A percentile compares a stretch with the other conserved stretches of the same genome.
Evolutionary conservation across 2,329 filamentous ascomycete genomes (phyloP).

Genomic region (Paecilomyces sp.): DNA sequence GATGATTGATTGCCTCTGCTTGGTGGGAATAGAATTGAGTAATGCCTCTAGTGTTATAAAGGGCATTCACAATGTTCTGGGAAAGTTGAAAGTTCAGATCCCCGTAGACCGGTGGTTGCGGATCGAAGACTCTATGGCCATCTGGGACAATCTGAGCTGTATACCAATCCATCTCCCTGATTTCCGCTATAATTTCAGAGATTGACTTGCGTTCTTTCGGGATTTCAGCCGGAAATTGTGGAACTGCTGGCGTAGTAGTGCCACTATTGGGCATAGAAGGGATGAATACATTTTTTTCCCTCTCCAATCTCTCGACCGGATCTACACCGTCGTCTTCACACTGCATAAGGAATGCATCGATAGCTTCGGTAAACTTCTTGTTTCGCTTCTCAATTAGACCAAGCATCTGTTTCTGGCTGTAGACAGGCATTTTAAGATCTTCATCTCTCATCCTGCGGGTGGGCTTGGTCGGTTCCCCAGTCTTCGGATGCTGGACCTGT

Average conservation of each 20-base stretch:
- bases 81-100: conserved; percentile 81
- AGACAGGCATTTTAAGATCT: conserved; percentile 84
- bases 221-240: conserved; percentile 58
- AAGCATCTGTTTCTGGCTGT: conserved; percentile 87
- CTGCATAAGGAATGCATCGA: conserved; percentile 68
- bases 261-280: conserved; percentile 49
- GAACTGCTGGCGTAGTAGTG: conserved; percentile 30
- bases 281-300: conserved; percentile 54
- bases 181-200: conserved; percentile 74
- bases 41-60: conserved; percentile 88
- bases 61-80: conserved; percentile 86
- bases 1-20: conserved; percentile 82
- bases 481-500: conserved; percentile 65
- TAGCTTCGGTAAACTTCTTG: conserved; percentile 67
- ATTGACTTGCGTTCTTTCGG: conserved; percentile 74
- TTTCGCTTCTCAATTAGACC: conserved; percentile 85
- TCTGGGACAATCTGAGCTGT: conserved; percentile 87
- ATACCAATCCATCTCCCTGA: conserved; percentile 81
- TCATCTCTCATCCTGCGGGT: conserved; percentile 66
- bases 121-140: conserved; percentile 83
- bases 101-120: conserved; percentile 72
- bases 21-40: conserved; percentile 85
- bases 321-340: conserved; percentile 59
- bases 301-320: conserved; percentile 58
- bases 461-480: conserved; percentile 63